Conservation (phyloP, 805 yeast species). For the Candida morakotiae region DNA sequence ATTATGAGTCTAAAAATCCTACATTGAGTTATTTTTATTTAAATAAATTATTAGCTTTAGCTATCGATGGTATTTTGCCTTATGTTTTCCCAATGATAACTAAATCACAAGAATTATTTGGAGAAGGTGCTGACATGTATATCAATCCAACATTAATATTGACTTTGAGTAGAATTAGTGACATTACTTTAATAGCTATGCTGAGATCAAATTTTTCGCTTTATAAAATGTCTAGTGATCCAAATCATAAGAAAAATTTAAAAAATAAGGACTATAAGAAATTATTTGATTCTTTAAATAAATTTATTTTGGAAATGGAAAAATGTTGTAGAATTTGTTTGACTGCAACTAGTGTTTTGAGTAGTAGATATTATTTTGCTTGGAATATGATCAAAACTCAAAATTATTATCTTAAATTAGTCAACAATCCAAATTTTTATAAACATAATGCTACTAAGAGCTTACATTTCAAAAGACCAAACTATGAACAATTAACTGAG, state of each 20-base stretch:
- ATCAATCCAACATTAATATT: conserved; percentile 36
- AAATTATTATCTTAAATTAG: conserved; percentile 32
- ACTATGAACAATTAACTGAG: conserved; percentile 8
- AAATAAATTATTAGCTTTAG: conserved; percentile 22
- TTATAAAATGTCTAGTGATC: conserved; percentile 2
- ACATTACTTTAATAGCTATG: conserved; percentile 20
- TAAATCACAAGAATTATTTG: conserved; percentile 35
- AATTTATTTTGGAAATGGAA: conserved; percentile 8
- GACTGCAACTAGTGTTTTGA: conserved; percentile 31
- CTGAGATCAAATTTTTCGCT: conserved; percentile 20
- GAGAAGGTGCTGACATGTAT: conserved; percentile 35
- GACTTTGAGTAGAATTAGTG: conserved; percentile 22
- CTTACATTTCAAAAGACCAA: conserved; percentile 2
- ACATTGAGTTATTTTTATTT: conserved; percentile 31
- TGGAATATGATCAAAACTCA: conserved; percentile 64
- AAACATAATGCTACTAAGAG: conserved; percentile 5
- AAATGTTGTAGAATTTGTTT: conserved; percentile 12
- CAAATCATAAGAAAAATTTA: conserved; percentile 8
- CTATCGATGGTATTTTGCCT: conserved; percentile 28
- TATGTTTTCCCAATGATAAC: conserved; percentile 26
- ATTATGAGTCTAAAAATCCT: conserved; percentile 31
- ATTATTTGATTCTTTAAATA: conserved; percentile 8
- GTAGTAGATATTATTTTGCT: conserved; percentile 60
- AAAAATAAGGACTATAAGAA: conserved; percentile 6
- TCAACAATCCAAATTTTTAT: conserved; percentile 24